Conservation (phyloP, 345 rosid species). For the Dipteronia dyeriana region DNA sequence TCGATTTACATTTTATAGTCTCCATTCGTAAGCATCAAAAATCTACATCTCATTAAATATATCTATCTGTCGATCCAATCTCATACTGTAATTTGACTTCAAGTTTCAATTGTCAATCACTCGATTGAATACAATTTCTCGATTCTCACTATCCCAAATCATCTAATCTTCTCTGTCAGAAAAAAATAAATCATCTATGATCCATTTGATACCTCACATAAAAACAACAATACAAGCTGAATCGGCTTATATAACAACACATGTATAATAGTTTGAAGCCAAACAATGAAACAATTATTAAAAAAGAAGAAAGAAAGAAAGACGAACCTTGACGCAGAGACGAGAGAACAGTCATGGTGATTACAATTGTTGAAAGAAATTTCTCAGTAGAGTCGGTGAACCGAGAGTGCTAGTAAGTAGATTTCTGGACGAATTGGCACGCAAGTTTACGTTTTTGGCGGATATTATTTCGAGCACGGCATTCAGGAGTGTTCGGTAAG, state of each 20-base stretch:
- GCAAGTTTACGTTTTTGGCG: too few species aligned
- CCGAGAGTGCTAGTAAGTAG: background rate
- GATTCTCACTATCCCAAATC: background rate
- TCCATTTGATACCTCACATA: background rate
- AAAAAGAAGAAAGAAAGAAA: background rate
- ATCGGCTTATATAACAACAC: background rate
- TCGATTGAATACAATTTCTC: too few species aligned
- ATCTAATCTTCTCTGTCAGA: background rate
- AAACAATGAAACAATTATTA: background rate
- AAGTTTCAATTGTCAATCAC: background rate
- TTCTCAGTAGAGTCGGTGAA: background rate
- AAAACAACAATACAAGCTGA: background rate
- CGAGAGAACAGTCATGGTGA: conserved; percentile 36
- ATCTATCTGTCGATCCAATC: background rate
- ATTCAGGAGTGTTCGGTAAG: too few species aligned
- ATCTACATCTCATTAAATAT: background rate
- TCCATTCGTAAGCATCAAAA: background rate
- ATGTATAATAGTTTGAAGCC: background rate
- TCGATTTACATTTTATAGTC: too few species aligned
- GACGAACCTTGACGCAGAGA: conserved; percentile 4
- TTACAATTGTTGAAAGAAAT: background rate
- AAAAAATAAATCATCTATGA: background rate
- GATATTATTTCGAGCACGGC: too few species aligned
- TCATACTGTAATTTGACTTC: background rate
- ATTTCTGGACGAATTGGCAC: too few species aligned